Evolutionary conservation across 371 early-diverging fungal genomes (phyloP), one percentile per base, ranked within the genome.

Genomic region (Mortierella sp.): DNA sequence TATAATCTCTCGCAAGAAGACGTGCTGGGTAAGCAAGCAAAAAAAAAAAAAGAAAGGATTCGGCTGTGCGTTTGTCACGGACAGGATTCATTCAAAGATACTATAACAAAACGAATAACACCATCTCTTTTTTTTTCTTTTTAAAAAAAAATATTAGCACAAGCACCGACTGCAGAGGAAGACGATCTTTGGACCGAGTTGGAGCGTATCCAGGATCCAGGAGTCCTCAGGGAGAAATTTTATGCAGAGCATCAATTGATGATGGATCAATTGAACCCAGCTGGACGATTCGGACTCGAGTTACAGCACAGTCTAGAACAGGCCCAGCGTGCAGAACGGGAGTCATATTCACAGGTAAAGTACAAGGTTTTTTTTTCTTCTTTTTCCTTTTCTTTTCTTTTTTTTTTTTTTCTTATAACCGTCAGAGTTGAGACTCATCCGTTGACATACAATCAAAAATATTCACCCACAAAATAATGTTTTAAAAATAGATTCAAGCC

Each of bases 221-320:
- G 67, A 40, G 48, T 58, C 41, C 36, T 76, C 24, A 67, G 67
- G 40, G 63, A 76, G 50, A 76, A 63, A 57, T 76, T 76, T 36
- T 70, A 70, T 53, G 76, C 65, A 10, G 67, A 76, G 33, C 76
- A 76, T 21, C 76, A 70, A 52, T 11, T 70, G 24, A 76, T 76
- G 76, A 62, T 45, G 33, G 88, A 87, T 57, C 89, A 92, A 69
- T 69, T 92, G 52, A 89, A 90, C 69, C 85, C 90, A 24, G 92
- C 92, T 19, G 92, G 91, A 61, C 87, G 87, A 62, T 79, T 90
- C 66, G 92, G 92, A 5, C 77, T 92, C 19, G 90, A 89, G n/a
- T 72, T 92, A 24, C 89, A 89, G 71, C 81, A 88, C 33, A 72
- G 73, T 67, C 68, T 84, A 22, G 73, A 84, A 11, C 58, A 72